Evolutionary conservation across 148 eudicot genomes (phyloP), one percentile per base, ranked within the genome.

Genomic region (Persicaria tinctoria): DNA sequence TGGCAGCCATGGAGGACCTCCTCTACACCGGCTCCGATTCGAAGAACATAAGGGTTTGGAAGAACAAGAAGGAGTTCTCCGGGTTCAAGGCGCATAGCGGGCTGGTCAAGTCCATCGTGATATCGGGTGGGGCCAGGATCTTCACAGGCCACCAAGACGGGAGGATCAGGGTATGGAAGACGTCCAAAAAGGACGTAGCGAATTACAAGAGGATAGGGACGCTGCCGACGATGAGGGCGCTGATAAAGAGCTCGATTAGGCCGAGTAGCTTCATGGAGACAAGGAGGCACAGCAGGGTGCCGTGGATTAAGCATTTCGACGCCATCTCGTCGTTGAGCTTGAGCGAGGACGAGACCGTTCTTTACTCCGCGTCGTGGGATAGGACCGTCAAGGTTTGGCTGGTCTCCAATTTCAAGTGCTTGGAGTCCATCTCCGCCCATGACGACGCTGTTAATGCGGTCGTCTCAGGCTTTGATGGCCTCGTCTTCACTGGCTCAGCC

Each of bases 141-240:
- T 91, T 89, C 60, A 83, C 97, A 0, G 97, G 97, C 14, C 97
- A 91, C 46, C 97, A 91, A 71, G 97, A 91, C 51, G 97, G 97
- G 5, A 89, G 89, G 75, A 87, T 90, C 5, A 84, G 97, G 3
- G 86, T 90, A 6, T 92, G 97, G 97, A 90, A 87, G 60, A 82
- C 83, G 47, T 92, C 95, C 0, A 16, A 45, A 0, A 92, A 87
- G 77, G 80, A 90, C 74, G 86, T 90, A 1, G 81, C 82, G 13
- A 46, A 81, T 1, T 87, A 90, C 68, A 91, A 88, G 47, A 81
- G 90, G 11, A 53, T 92, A 5, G 97, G 92, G 4, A 90, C 91
- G 0, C 49, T 92, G 27, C 97, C 97, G 0, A 88, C 92, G 1
- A 75, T 90, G 8, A 92, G 83, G 63, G 87, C 89, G 1, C 84